Conservation (phyloP, 129 eudicot genomes). For the Artemisia argyi region DNA sequence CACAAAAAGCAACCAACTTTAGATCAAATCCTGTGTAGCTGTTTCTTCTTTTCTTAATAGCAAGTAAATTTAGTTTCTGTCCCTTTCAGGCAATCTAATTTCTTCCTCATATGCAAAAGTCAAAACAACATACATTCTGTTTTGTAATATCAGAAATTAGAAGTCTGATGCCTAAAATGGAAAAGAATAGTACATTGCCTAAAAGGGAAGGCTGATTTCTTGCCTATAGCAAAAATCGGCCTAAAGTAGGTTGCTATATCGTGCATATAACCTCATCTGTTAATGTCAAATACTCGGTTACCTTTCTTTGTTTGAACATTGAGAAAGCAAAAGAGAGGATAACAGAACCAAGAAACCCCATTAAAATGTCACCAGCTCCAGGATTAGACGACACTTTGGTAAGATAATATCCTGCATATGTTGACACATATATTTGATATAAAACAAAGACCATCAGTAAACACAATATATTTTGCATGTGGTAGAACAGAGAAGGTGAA, state of each 20-base stretch:
- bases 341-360: slow-evolving; percentile 98
- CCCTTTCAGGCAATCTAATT: too few relatives aligned
- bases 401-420: slow-evolving; percentile 79
- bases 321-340: slow-evolving; percentile 96
- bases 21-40: too few relatives aligned
- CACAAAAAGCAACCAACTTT: too few relatives aligned
- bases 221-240: too few relatives aligned
- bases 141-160: too few relatives aligned
- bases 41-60: background rate
- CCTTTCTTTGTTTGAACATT: slow-evolving; percentile 98
- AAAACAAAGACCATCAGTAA: slow-evolving; percentile 18
- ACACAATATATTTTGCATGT: background rate
- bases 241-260: background rate
- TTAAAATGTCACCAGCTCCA: slow-evolving; percentile 98
- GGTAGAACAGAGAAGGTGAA: too few relatives aligned
- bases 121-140: too few relatives aligned
- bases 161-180: too few relatives aligned
- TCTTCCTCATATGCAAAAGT: too few relatives aligned
- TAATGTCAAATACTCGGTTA: slow-evolving; percentile 15
- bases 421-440: slow-evolving; percentile 17
- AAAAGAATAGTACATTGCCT: too few relatives aligned
- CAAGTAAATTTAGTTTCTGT: background rate
- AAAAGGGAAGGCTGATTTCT: too few relatives aligned
- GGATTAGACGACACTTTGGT: slow-evolving; percentile 89
- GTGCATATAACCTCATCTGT: background rate